Conservation (phyloP, 2,329 filamentous ascomycete species). For the Coniochaeta ligniaria region DNA sequence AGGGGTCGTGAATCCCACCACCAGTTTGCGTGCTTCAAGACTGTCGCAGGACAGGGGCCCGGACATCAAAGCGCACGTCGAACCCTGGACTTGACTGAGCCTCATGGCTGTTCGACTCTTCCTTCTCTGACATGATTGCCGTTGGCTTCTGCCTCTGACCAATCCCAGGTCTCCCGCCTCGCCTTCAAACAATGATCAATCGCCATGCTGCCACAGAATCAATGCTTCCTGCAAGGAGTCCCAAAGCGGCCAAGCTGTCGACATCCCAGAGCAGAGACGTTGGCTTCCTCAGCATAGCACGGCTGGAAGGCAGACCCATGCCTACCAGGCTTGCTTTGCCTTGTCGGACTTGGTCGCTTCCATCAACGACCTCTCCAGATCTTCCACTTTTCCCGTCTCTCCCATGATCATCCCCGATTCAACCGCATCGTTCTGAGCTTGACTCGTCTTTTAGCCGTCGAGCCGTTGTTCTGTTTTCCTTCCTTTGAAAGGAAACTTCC, state of each 20-base stretch:
- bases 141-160: constrained; percentile 9
- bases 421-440: constrained; percentile 17
- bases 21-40: constrained; percentile 32
- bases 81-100: constrained; percentile 7
- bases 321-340: not conserved
- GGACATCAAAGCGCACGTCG: constrained; percentile 11
- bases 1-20: not conserved
- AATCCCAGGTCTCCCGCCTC: constrained; percentile 15
- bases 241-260: not conserved
- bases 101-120: constrained; percentile 11
- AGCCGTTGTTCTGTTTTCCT: constrained; percentile 15
- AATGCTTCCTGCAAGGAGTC: constrained; percentile 10
- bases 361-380: constrained; percentile 10
- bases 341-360: constrained; percentile 1
- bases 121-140: constrained; percentile 7
- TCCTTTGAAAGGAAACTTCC: constrained; percentile 11
- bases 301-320: not conserved
- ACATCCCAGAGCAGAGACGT: not conserved
- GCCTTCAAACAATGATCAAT: constrained; percentile 24
- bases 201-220: constrained; percentile 15
- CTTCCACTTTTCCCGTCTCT: constrained; percentile 11
- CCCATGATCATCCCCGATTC: constrained; percentile 14
- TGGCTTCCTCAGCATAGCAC: not conserved
- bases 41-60: constrained; percentile 38
- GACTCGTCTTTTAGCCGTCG: constrained; percentile 18